Base-by-base conservation (phyloP, 176 grass and related monocot species). In the Canna indica region DNA sequence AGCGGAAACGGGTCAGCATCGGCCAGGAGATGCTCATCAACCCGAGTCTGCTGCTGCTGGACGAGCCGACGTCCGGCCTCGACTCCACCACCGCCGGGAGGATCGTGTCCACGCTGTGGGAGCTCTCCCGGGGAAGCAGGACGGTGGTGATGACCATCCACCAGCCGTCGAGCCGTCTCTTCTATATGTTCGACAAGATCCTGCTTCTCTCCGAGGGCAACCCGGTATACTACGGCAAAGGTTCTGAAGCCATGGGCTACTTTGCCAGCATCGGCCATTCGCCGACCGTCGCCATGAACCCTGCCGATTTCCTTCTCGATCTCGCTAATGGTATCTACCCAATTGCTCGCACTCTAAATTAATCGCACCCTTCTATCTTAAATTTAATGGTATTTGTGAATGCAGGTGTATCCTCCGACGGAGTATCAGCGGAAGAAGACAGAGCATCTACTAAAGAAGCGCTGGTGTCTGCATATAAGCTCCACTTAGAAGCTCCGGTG, bases 111-210 rank as follows among this genome's bases (percentile, higher is more conserved):
- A 77, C 73, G 7, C 36, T 85, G 42, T 39, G 32, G 22, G 68
- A 71, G 35, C 47, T 85, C 46, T 56, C 83, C 0, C 34, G 44
- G 38, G 73, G 59, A 17, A 36, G 36, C 9, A 54, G 73, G 26
- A 73, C 83, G 26, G 83, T 85, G 36, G 59, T 80, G n/a, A 85
- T 65, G 71, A 85, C 76, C 58, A 85, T 85, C 78, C 83, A 85
- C 73, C 83, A 85, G 70, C 83, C 83, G 10, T 85, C 83, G 20
- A 85, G 83, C 36, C 72, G 83, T 34, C 75, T 85, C 28, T 85
- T 73, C 75, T 65, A 71, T 67, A 77, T 85, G 78, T 85, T 85
- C 75, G 72, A 85, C 17, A 85, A 81, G 67, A 33, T 85, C 20
- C 24, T 85, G 47, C 77, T 85, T 22, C 70, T 85, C 61, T 77